Percentiles rank a stretch among this genome's conserved stretches.
Conservation (phyloP, 331 rosid genomes). For the Telfairia occidentalis region DNA sequence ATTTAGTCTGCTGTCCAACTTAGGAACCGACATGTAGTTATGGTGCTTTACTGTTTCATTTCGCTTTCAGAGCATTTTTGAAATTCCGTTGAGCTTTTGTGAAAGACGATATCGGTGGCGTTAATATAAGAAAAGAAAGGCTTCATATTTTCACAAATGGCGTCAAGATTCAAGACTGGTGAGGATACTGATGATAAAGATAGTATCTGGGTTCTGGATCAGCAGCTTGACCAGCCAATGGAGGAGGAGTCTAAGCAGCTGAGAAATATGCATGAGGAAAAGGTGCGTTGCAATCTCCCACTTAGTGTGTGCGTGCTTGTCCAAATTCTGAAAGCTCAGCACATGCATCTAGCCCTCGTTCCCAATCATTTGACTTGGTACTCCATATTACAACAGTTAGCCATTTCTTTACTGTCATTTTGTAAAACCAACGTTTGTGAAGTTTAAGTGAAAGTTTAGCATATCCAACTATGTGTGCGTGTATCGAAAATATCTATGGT, state of each 20-base stretch:
- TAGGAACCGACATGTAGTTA: not conserved
- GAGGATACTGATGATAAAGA: slow-evolving; percentile 2
- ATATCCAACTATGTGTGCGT: not conserved
- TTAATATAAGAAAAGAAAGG: not conserved
- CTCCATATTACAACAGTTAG: not conserved
- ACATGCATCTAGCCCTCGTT: not conserved
- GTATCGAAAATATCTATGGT: not conserved
- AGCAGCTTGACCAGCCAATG: slow-evolving; percentile 18
- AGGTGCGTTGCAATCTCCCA: not conserved
- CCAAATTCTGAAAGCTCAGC: not conserved
- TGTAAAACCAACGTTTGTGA: not conserved
- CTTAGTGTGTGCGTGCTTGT: not conserved
- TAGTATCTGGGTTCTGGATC: slow-evolving; percentile 12
- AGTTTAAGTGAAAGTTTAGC: not conserved
- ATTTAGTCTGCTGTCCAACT: not conserved
- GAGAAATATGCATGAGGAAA: not conserved
- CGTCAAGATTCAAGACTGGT: not conserved
- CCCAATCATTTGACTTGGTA: not conserved
- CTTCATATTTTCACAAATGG: not conserved
- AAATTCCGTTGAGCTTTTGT: not conserved
- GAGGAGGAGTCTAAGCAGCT: slow-evolving; percentile 8
- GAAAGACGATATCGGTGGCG: not conserved
- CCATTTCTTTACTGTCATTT: not conserved
- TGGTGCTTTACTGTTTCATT: slow-evolving; percentile 1
- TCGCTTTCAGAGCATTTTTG: not conserved